Conservation (phyloP, 768 basidiomycete genomes). For the Phanerodontia chrysosporium region DNA sequence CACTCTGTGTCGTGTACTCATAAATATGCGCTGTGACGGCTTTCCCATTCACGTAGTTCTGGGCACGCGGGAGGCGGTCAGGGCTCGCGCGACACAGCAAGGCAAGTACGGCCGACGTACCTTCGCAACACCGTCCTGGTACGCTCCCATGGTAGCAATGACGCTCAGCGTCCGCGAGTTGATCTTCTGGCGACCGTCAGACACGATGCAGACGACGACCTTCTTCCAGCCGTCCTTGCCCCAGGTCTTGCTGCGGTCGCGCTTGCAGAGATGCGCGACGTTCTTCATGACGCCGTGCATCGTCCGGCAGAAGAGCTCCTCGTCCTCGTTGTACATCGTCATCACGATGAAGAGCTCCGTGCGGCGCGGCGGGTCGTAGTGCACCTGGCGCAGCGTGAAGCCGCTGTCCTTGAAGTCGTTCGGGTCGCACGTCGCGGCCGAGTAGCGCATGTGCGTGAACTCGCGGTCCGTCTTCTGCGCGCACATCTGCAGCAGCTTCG, state of each 20-base stretch:
- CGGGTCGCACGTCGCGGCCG: conserved; percentile 93
- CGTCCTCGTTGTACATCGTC: conserved; percentile 97
- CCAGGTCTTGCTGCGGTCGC: conserved; percentile 91
- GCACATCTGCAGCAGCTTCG: conserved; percentile 87
- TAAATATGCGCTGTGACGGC: conserved; percentile 88
- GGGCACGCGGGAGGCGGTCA: conserved; percentile 9
- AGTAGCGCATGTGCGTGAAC: conserved; percentile 95
- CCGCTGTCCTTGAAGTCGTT: conserved; percentile 81
- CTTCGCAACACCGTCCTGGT: conserved; percentile 92
- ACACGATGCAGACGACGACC: conserved; percentile 90
- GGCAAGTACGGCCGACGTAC: conserved; percentile 31
- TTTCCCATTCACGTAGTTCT: conserved; percentile 76
- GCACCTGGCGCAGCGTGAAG: conserved; percentile 86
- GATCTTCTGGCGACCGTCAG: conserved; percentile 82
- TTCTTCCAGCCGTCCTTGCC: conserved; percentile 98
- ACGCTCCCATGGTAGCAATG: conserved; percentile 89
- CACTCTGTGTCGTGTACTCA: conserved; percentile 91
- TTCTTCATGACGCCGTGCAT: conserved; percentile 98
- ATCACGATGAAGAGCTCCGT: conserved; percentile 97
- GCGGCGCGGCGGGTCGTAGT: conserved; percentile 84
- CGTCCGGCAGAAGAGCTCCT: conserved; percentile 84
- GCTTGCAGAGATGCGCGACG: conserved; percentile 80
- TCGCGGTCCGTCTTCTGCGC: conserved; percentile 75
- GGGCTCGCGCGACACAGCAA: background rate
- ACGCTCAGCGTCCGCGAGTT: conserved; percentile 80